A percentile compares a stretch with the other conserved stretches of the same genome.
These are phyloP conservation scores for Antarctomyces pellizariae DNA, from an alignment of 495 filamentous ascomycete genomes.

Conservation along the genomic window DNA sequence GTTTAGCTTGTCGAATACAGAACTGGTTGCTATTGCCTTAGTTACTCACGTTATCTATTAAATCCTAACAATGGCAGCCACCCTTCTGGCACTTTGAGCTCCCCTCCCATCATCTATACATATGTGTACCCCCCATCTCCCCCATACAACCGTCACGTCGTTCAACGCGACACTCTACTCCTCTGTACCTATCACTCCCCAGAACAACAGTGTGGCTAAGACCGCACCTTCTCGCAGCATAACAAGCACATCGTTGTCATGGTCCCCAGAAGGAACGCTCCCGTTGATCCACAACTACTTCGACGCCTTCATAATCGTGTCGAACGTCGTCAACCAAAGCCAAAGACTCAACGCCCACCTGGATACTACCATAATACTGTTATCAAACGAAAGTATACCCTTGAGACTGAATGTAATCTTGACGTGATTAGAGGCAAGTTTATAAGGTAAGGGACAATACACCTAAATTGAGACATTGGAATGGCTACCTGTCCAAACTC, in stretches of 20 bases:
- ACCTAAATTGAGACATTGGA: slow-evolving; percentile 1
- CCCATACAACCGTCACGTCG: slow-evolving; percentile 1
- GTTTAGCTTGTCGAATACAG: no score
- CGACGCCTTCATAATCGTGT: slow-evolving; percentile 4
- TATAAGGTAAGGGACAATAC: slow-evolving; percentile 2
- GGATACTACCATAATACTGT: slow-evolving; percentile 4
- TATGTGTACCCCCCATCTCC: no score
- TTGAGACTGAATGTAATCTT: slow-evolving; percentile 9
- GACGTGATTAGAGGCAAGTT: slow-evolving; percentile 8
- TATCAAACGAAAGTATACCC: slow-evolving; percentile 8
- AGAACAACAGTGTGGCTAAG: no score
- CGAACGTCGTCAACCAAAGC: slow-evolving; percentile 6
- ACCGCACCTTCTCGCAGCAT: no score
- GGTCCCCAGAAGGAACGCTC: slow-evolving; percentile 2
- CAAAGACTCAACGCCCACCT: slow-evolving; percentile 5
- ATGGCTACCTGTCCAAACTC: slow-evolving; percentile 3
- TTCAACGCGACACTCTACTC: not conserved
- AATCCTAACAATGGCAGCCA: no score
- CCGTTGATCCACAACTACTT: not conserved
- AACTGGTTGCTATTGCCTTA: no score
- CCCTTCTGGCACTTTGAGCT: no score
- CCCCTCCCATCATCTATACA: no score
- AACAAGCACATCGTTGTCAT: slow-evolving; percentile 1
- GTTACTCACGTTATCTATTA: no score
- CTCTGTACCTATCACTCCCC: no score